Percentiles rank a stretch among this genome's conserved stretches.
Evolutionary conservation across 2,329 filamentous ascomycete genomes (phyloP).

Genomic region (Xylariaceae sp.): DNA sequence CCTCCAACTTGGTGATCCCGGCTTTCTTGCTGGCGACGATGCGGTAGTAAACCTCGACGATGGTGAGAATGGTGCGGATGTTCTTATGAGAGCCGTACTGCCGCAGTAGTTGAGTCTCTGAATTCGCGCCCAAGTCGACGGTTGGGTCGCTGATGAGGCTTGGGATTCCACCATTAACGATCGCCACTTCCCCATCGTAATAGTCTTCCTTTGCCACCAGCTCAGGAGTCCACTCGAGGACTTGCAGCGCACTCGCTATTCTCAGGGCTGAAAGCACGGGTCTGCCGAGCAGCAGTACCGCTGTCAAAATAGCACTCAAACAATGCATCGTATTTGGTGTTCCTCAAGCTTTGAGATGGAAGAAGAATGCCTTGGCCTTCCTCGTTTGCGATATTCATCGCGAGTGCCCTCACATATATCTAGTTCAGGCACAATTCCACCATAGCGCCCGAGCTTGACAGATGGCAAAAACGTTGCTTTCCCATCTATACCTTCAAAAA

Average conservation of each 20-base stretch:
- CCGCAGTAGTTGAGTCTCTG: conserved; percentile 31
- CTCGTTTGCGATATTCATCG: too few species aligned
- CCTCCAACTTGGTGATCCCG: conserved; percentile 21
- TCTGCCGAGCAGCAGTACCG: conserved; percentile 1
- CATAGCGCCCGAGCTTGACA: too few species aligned
- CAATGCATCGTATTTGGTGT: conserved; percentile 6
- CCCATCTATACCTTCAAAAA: not conserved
- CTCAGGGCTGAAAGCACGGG: conserved; percentile 7
- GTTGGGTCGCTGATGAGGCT: conserved; percentile 20
- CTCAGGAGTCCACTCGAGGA: conserved; percentile 19
- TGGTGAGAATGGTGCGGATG: conserved; percentile 27
- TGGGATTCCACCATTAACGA: conserved; percentile 29
- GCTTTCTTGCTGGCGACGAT: conserved; percentile 26
- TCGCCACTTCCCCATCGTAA: conserved; percentile 12
- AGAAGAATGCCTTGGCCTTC: too few species aligned
- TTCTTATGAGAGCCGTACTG: conserved; percentile 27
- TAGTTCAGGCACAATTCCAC: too few species aligned
- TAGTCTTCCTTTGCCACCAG: conserved; percentile 19
- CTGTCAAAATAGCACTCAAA: not conserved
- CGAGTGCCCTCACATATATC: too few species aligned
- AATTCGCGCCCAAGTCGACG: conserved; percentile 30
- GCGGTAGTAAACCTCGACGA: conserved; percentile 30
- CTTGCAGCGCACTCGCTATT: conserved; percentile 15
- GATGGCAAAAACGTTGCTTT: too few species aligned
- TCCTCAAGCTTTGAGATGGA: too few species aligned